Evolutionary conservation across 805 yeast species (phyloP), one percentile per base, ranked within the genome.

Genomic region (Starmerella vaccinii): DNA sequence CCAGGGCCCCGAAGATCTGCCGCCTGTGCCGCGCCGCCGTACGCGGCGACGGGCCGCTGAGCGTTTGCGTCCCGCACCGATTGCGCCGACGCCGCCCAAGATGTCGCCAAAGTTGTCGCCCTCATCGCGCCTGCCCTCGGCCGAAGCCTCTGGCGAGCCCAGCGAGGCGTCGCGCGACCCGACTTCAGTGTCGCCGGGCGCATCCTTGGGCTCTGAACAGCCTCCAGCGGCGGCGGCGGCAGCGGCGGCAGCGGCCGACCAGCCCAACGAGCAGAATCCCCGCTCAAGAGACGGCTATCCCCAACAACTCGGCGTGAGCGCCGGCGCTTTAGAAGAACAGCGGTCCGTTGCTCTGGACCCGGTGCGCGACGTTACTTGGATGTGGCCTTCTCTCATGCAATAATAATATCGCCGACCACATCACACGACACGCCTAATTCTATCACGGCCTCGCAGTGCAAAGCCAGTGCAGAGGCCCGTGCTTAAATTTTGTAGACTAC

Each of bases 1-100:
- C 46, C 51, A 42, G 35, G 38, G 29, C 13, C 45, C 44, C 15
- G 55, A 53, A 13, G 42, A 57, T 61, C 51, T 65, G 55, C 46
- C 70, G 63, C 47, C 52, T 13, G 30, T 49, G 30, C 32, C 47
- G 16, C 43, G 51, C 13, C 29, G 52, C 33, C 24, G 37, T 16
- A 23, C 46, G 5, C 35, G 51, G 10, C 42, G 30, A 2, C 41
- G 47, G 12, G 22, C 24, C n/a, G 37, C 30, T n/a, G 26, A 26
- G 37, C 40, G 32, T 2, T 22, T 29, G 5, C 40, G 40, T 18
- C 41, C 33, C 18, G 27, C 26, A 26, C 44, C 30, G 19, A 24
- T 41, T n/a, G 37, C 46, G 29, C 47, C 54, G 15, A 22, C 46
- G 8, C 46, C 46, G 13, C 38, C 46, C 2, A 40, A 40, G 33